Evolutionary conservation across 1,284 basidiomycete genomes (phyloP).

Genomic region (Ceratobasidium sp.): DNA sequence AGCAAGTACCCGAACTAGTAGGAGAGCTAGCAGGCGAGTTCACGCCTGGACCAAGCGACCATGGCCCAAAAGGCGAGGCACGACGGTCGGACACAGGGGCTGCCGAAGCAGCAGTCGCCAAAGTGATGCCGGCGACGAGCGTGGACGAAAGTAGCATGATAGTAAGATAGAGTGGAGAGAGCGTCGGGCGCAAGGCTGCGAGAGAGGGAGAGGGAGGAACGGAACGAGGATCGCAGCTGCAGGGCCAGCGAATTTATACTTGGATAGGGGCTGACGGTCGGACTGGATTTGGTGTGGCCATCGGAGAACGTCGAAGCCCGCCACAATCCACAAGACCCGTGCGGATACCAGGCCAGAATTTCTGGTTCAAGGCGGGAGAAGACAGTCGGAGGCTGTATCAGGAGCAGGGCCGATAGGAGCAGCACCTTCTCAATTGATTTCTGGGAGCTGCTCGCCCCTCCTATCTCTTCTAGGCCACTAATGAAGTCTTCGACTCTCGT

Average conservation of each 20-base stretch:
- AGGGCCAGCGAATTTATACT: background rate
- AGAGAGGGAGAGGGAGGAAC: slow-evolving; percentile 15
- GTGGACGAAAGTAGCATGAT: slow-evolving; percentile 38
- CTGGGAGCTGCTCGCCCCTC: background rate
- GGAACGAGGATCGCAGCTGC: slow-evolving; percentile 3
- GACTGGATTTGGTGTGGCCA: background rate
- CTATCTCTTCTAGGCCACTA: background rate
- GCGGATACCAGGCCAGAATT: background rate
- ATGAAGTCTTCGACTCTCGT: slow-evolving; percentile 4
- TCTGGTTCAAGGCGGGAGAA: slow-evolving; percentile 29
- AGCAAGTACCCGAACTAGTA: slow-evolving; percentile 21
- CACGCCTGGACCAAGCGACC: background rate
- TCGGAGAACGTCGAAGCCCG: slow-evolving; percentile 6
- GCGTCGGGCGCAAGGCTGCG: slow-evolving; percentile 16
- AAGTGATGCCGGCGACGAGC: slow-evolving; percentile 42
- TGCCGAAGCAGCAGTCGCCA: slow-evolving; percentile 41
- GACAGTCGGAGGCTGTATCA: background rate
- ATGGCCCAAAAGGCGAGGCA: background rate
- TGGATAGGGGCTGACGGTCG: slow-evolving; percentile 4
- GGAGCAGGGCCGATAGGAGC: slow-evolving; percentile 2
- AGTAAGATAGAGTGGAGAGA: slow-evolving; percentile 19
- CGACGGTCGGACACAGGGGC: slow-evolving; percentile 12
- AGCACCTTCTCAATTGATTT: slow-evolving; percentile 1
- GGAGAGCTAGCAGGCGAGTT: slow-evolving; percentile 7
- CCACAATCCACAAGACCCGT: background rate